These are phyloP conservation scores for Phytopythium litorale DNA, from an alignment of 352 stramenopile genomes.

Conservation along the genomic window DNA sequence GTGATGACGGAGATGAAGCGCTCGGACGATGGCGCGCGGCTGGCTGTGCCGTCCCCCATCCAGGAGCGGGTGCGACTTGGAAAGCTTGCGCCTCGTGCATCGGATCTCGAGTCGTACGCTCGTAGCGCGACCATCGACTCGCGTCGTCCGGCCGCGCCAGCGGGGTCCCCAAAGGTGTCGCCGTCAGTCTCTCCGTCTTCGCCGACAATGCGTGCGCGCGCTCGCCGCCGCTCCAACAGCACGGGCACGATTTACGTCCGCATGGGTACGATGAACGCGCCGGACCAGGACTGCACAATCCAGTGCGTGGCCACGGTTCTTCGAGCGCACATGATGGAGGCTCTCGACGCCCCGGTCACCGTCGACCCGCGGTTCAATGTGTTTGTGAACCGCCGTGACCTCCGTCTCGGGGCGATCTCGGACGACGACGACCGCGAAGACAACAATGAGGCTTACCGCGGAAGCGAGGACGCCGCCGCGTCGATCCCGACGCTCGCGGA, in stretches of 20 bases:
- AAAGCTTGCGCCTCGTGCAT: constrained; percentile 33
- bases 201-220: constrained; percentile 15
- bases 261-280: constrained; percentile 93
- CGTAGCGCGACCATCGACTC: constrained; percentile 10
- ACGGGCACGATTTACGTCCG: constrained; percentile 93
- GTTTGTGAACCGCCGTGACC: constrained; percentile 60
- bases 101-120: constrained; percentile 56
- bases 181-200: neutral
- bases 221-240: constrained; percentile 92
- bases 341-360: constrained; percentile 47
- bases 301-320: constrained; percentile 95
- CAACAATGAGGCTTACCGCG: constrained; percentile 4
- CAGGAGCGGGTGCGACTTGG: constrained; percentile 63
- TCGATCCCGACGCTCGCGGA: constrained; percentile 84
- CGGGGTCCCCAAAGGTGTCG: neutral
- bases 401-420: constrained; percentile 20
- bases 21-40: constrained; percentile 3
- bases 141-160: neutral
- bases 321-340: constrained; percentile 93
- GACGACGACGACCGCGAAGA: constrained; percentile 12
- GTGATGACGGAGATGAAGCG: constrained; percentile 56
- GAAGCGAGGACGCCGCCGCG: constrained; percentile 15
- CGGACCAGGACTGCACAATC: constrained; percentile 95
- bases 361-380: constrained; percentile 59
- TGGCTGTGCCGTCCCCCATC: constrained; percentile 56